Evolutionary conservation across 352 stramenopile genomes (phyloP).

Genomic region (Albugo candida): DNA sequence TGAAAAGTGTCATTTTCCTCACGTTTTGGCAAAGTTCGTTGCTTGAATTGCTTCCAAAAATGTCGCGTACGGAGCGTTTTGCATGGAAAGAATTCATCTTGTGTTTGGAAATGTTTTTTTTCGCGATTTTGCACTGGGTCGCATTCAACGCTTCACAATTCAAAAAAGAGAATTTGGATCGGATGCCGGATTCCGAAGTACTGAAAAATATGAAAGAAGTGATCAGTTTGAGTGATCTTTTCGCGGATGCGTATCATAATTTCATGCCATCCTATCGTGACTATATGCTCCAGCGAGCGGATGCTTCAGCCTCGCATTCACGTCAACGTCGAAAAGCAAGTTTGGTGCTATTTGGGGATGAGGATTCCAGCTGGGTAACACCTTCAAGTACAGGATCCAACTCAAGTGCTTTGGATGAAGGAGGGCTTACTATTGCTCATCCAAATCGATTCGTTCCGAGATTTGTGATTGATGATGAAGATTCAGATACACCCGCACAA

Average conservation of each 20-base stretch:
- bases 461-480: slow-evolving; percentile 62
- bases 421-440: slow-evolving; percentile 27
- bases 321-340: not conserved
- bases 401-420: slow-evolving; percentile 24
- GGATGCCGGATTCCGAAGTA: slow-evolving; percentile 52
- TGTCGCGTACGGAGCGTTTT: slow-evolving; percentile 70
- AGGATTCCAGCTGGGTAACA: slow-evolving; percentile 8
- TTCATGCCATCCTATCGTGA: slow-evolving; percentile 75
- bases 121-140: slow-evolving; percentile 49
- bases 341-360: slow-evolving; percentile 21
- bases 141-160: slow-evolving; percentile 74
- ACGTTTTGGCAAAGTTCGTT: slow-evolving; percentile 84
- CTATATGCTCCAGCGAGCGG: slow-evolving; percentile 63
- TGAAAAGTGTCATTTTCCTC: slow-evolving; percentile 85
- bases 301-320: slow-evolving; percentile 2
- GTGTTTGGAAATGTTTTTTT: slow-evolving; percentile 78
- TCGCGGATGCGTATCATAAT: slow-evolving; percentile 73
- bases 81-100: slow-evolving; percentile 84
- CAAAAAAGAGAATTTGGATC: slow-evolving; percentile 47
- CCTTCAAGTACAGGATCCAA: slow-evolving; percentile 2
- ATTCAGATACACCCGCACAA: slow-evolving; percentile 14
- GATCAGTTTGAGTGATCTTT: slow-evolving; percentile 52
- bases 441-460: slow-evolving; percentile 29
- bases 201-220: slow-evolving; percentile 82
- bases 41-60: slow-evolving; percentile 68